Conservation (phyloP, 306 rosid genomes). For the Cucumis sativus region Cucumber_9930_V3 NC_026660.2:27939001-27939500, state of each 20-base stretch:
- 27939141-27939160: too few species aligned
- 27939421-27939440: neutral
- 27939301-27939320: slow-evolving; percentile 12
- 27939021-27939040: too few species aligned
- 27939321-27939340: slow-evolving; percentile 76
- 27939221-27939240: neutral
- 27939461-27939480: neutral
- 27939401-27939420: neutral
- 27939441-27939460: neutral
- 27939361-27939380: slow-evolving; percentile 42
- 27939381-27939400: slow-evolving; percentile 32
- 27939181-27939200: too few species aligned
- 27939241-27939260: neutral
- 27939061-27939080: too few species aligned
- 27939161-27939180: too few species aligned
- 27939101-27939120: too few species aligned
- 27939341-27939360: slow-evolving; percentile 83
- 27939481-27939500: neutral
- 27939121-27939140: too few species aligned
- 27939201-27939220: too few species aligned
- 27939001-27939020: too few species aligned
- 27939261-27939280: neutral
- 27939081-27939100: too few species aligned
- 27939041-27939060: too few species aligned
- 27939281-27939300: neutral